Conservation (phyloP, 2,329 filamentous ascomycete genomes). For the Fusarium brevicatenulatum region DNA sequence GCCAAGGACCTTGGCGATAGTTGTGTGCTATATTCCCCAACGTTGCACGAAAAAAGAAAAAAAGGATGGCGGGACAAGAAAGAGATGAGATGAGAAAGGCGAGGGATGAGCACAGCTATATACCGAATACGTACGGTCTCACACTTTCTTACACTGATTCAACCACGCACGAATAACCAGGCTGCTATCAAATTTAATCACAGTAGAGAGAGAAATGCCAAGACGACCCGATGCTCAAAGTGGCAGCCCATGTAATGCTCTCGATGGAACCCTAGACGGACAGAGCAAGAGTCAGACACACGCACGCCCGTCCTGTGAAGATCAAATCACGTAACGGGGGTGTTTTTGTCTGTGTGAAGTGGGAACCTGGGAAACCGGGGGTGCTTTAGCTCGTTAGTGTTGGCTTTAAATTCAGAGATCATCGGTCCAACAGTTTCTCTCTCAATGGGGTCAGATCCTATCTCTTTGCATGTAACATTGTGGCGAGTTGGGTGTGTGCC, state of each 20-base stretch:
- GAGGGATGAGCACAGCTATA: constrained; percentile 19
- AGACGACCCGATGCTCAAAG: constrained; percentile 36
- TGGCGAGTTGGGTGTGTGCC: constrained; percentile 12
- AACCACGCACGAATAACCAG: background rate
- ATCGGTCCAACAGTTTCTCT: constrained; percentile 8
- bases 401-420: constrained; percentile 8
- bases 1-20: constrained; percentile 21
- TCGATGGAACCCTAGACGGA: constrained; percentile 30
- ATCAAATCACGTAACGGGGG: constrained; percentile 39
- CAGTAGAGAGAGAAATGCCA: constrained; percentile 10
- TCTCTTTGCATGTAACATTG: constrained; percentile 9
- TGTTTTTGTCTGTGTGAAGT: background rate
- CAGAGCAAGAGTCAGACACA: background rate
- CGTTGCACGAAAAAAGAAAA: constrained; percentile 8
- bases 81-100: background rate
- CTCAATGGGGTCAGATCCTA: constrained; percentile 15
- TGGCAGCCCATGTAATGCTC: constrained; percentile 24
- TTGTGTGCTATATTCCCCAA: background rate
- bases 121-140: background rate
- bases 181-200: background rate
- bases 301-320: constrained; percentile 19
- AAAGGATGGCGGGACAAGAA: background rate
- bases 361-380: background rate
- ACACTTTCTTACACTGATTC: background rate
- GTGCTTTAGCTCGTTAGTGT: background rate